These are phyloP conservation scores for Suhomyces wounanorum DNA, from an alignment of 1,139 yeast species.

Conservation along the genomic window DNA sequence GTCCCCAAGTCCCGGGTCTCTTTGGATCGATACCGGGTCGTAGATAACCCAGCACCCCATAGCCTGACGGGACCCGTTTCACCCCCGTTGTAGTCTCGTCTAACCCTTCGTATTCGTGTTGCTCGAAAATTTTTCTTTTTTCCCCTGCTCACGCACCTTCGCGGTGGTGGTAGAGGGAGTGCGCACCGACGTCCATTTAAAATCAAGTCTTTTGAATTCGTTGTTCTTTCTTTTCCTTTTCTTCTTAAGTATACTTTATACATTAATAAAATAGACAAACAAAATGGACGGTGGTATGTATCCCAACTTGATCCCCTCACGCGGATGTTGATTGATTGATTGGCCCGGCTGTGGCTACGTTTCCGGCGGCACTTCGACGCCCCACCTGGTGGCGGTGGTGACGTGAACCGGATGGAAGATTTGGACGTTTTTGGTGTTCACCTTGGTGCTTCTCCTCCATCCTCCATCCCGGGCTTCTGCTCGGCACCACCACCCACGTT, in stretches of 20 bases:
- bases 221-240: conserved; percentile 19
- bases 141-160: conserved; percentile 7
- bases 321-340: conserved; percentile 14
- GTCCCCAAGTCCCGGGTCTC: no score
- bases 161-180: conserved; percentile 7
- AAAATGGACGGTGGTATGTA: conserved; percentile 54
- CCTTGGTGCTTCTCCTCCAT: background rate
- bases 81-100: conserved; percentile 6
- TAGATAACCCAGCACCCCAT: background rate
- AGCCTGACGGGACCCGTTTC: background rate
- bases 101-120: conserved; percentile 11
- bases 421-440: background rate
- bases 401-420: background rate
- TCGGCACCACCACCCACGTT: background rate
- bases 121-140: conserved; percentile 17
- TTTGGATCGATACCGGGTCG: background rate
- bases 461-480: background rate
- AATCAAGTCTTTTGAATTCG: conserved; percentile 16
- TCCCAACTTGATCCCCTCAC: background rate
- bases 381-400: background rate
- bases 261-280: conserved; percentile 19
- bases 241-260: conserved; percentile 22
- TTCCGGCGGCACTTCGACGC: background rate
- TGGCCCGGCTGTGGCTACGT: background rate
- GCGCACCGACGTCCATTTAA: conserved; percentile 16